Conservation (phyloP, 768 basidiomycete genomes). For the Boletellus ananiceps region DNA sequence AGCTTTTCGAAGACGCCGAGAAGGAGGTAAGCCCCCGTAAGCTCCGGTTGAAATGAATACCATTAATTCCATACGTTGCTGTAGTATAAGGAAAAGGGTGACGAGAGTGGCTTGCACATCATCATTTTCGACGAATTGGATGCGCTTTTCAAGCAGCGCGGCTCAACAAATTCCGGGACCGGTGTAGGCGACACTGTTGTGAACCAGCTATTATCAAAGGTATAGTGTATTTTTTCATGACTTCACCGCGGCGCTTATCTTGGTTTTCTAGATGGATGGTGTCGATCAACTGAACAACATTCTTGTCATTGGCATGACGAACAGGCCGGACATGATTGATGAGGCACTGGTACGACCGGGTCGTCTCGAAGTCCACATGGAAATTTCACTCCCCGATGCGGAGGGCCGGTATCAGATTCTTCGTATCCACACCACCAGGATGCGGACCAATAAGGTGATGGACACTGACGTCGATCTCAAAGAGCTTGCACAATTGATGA, state of each 20-base stretch:
- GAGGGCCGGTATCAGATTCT: slow-evolving; percentile 90
- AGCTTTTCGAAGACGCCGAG: slow-evolving; percentile 97
- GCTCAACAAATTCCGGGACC: slow-evolving; percentile 83
- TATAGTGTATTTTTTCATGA: slow-evolving; percentile 19
- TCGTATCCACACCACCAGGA: slow-evolving; percentile 91
- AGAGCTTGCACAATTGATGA: slow-evolving; percentile 80
- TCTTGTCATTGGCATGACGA: slow-evolving; percentile 99
- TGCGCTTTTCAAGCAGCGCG: slow-evolving; percentile 98
- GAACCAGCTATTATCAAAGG: slow-evolving; percentile 97
- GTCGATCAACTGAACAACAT: slow-evolving; percentile 99
- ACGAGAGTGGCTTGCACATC: slow-evolving; percentile 96
- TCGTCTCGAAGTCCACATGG: slow-evolving; percentile 99
- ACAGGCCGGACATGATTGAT: slow-evolving; percentile 97
- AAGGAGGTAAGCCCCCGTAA: slow-evolving; percentile 61
- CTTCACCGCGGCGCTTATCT: slow-evolving; percentile 9
- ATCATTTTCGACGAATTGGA: slow-evolving; percentile 99
- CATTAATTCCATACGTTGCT: slow-evolving; percentile 4
- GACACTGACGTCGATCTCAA: slow-evolving; percentile 75
- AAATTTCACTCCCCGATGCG: slow-evolving; percentile 96
- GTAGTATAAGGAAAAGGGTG: slow-evolving; percentile 95
- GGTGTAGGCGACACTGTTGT: slow-evolving; percentile 99
- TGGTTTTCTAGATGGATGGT: slow-evolving; percentile 81
- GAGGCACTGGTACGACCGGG: slow-evolving; percentile 96
- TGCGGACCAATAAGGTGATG: slow-evolving; percentile 91
- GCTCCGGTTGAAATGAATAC: neutral